phyloP scores from a whole-genome alignment of 495 filamentous ascomycete species.

The Melanomma pulvis-pyrius region DNA sequence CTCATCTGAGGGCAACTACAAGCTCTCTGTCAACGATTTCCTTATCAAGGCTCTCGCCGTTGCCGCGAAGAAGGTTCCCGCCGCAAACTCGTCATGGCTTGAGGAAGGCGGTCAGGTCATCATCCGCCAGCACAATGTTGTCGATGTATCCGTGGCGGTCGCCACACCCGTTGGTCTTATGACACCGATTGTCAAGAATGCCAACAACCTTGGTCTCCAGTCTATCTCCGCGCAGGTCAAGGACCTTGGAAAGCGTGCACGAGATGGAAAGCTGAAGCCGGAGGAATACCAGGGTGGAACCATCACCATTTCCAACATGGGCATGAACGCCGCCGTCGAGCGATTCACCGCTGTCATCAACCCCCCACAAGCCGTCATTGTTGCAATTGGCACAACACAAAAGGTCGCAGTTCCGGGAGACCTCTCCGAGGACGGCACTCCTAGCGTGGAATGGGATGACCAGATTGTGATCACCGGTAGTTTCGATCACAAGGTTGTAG shows the following conservation, averaged over 20 bases:
- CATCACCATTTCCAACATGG: constrained; percentile 99
- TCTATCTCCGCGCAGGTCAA: constrained; percentile 87
- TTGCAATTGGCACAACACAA: constrained; percentile 90
- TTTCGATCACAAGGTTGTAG: constrained; percentile 97
- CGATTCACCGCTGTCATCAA: constrained; percentile 99
- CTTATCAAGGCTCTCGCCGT: constrained; percentile 92
- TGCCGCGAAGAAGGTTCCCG: constrained; percentile 88
- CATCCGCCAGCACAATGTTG: constrained; percentile 88
- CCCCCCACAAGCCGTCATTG: constrained; percentile 93
- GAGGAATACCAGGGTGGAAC: constrained; percentile 99
- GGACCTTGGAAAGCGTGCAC: constrained; percentile 92
- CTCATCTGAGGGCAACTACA: constrained; percentile 87
- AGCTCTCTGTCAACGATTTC: constrained; percentile 99
- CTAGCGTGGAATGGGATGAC: constrained; percentile 86
- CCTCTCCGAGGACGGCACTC: constrained; percentile 73
- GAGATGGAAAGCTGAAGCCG: constrained; percentile 97
- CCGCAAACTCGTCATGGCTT: constrained; percentile 93
- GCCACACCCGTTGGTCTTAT: constrained; percentile 93
- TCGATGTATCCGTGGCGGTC: constrained; percentile 92
- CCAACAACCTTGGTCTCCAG: constrained; percentile 79
- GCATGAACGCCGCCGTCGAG: constrained; percentile 96
- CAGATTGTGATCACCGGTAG: constrained; percentile 91
- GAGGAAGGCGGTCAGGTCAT: constrained; percentile 71
- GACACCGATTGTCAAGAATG: constrained; percentile 93
- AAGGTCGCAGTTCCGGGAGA: constrained; percentile 91